Evolutionary conservation across 1,139 yeast genomes (phyloP), one percentile per base, ranked within the genome.

Genomic region (Eremothecium gossypii): DNA sequence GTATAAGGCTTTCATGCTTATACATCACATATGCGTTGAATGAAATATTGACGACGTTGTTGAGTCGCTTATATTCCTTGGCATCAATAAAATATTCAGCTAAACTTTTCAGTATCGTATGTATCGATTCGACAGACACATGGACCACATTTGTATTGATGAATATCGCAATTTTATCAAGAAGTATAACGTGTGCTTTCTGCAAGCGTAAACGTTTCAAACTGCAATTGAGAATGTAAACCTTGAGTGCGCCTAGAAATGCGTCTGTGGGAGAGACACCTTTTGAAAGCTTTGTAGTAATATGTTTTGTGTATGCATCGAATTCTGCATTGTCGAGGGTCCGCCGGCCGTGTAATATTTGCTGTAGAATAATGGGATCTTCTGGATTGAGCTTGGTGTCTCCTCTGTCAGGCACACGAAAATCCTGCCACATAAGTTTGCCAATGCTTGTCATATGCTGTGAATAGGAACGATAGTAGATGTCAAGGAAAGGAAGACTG

Each of bases 1-100:
- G 42, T 7, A 54, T 30, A 20, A 47, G 49, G 0, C 34, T 31
- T 8, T 40, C 33, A 10, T 47, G 45, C 31, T 43, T 52, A 8
- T 39, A 41, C 8, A 47, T 43, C 4, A 58, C 47, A 27, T 53
- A 57, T 8, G 49, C 41, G 42, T 64, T 64, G 35, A 58, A 64
- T 9, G 57, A 44, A 12, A 65, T 47, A 40, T 60, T 65, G 3
- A 61, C 53, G 3, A 65, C 43, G 43, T 64, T 64, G 9, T 49
- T 48, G 20, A 63, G 30, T 40, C 66, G 52, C 41, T 60, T 59
- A 17, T 36, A 40, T 20, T 63, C 64, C 6, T 45, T 33, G 8
- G 38, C 36, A 17, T 42, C 40, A 7, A 52, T 36, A 38, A 57
- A 52, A 33, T 46, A 44, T 7, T 51, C 48, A 14, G 47, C 39